These are phyloP conservation scores for Pleurotus citrinopileatus DNA, from an alignment of 768 basidiomycete species.

Conservation along the genomic window DNA sequence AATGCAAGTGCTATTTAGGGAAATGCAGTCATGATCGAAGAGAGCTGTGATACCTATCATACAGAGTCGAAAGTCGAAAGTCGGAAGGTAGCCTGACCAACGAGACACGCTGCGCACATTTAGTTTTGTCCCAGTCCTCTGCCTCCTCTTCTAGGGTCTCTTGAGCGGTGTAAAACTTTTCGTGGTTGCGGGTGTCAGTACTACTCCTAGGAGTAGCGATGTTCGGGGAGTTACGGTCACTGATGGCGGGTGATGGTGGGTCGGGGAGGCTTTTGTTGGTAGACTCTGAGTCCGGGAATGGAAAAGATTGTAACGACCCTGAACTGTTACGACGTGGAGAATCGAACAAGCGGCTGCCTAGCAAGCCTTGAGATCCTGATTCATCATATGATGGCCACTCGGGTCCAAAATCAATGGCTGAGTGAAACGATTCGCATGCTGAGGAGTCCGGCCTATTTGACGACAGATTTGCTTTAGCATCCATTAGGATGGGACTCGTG, in stretches of 20 bases:
- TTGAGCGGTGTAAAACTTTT: conserved; percentile 38
- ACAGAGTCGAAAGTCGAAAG: conserved; percentile 32
- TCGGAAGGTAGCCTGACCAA: conserved; percentile 69
- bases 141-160: conserved; percentile 65
- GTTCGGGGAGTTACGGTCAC: conserved; percentile 2
- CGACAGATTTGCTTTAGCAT: conserved; percentile 18
- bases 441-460: conserved; percentile 43
- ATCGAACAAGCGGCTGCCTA: conserved; percentile 29
- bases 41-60: conserved; percentile 19
- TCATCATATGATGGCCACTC: conserved; percentile 47
- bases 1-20: not conserved
- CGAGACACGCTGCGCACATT: conserved; percentile 82
- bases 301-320: conserved; percentile 27
- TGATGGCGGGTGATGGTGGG: conserved; percentile 3
- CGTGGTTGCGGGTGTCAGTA: conserved; percentile 6
- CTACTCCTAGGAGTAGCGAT: conserved; percentile 11
- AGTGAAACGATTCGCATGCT: conserved; percentile 60
- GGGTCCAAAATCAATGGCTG: conserved; percentile 56
- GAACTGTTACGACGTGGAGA: conserved; percentile 33
- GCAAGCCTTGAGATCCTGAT: conserved; percentile 27
- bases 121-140: conserved; percentile 87
- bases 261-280: not conserved
- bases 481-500: conserved; percentile 15
- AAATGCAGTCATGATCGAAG: conserved; percentile 4
- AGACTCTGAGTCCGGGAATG: conserved; percentile 24